Conservation (phyloP, 805 yeast genomes). For the Starmerella ratchasimensis region DNA sequence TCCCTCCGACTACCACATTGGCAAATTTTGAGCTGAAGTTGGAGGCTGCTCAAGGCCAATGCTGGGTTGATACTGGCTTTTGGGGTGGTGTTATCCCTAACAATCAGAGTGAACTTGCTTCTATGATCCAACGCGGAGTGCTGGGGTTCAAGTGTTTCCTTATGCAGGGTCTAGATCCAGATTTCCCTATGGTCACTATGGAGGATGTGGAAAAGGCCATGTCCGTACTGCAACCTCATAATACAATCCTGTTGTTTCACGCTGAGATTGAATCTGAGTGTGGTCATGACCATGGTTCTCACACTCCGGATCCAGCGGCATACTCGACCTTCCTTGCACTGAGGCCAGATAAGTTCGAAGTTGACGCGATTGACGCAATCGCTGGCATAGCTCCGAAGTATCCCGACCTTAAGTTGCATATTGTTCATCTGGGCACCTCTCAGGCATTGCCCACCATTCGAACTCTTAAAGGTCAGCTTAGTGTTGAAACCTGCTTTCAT, state of each 20-base stretch:
- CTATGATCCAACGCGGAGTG: conserved; percentile 73
- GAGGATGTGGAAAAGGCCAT: conserved; percentile 55
- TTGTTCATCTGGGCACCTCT: conserved; percentile 80
- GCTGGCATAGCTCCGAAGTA: conserved; percentile 42
- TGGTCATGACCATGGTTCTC: conserved; percentile 10
- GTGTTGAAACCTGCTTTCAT: conserved; percentile 93
- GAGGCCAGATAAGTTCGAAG: conserved; percentile 79
- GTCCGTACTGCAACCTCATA: conserved; percentile 42
- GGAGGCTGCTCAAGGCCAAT: conserved; percentile 62
- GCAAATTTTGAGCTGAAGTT: conserved; percentile 62
- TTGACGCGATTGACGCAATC: conserved; percentile 65
- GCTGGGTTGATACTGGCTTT: conserved; percentile 88
- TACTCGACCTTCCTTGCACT: conserved; percentile 68
- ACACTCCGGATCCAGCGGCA: conserved; percentile 38
- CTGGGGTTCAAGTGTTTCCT: conserved; percentile 88
- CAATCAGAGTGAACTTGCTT: conserved; percentile 53
- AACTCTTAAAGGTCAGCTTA: conserved; percentile 30
- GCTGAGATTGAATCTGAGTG: conserved; percentile 65
- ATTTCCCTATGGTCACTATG: conserved; percentile 70
- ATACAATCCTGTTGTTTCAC: conserved; percentile 77
- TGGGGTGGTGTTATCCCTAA: conserved; percentile 93
- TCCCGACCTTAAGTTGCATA: conserved; percentile 43
- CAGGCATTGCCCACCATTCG: conserved; percentile 68
- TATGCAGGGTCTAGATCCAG: conserved; percentile 92
- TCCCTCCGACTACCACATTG: conserved; percentile 86